Evolutionary conservation across 2,329 filamentous ascomycete species (phyloP).

Genomic region (Penicillium sp.): DNA sequence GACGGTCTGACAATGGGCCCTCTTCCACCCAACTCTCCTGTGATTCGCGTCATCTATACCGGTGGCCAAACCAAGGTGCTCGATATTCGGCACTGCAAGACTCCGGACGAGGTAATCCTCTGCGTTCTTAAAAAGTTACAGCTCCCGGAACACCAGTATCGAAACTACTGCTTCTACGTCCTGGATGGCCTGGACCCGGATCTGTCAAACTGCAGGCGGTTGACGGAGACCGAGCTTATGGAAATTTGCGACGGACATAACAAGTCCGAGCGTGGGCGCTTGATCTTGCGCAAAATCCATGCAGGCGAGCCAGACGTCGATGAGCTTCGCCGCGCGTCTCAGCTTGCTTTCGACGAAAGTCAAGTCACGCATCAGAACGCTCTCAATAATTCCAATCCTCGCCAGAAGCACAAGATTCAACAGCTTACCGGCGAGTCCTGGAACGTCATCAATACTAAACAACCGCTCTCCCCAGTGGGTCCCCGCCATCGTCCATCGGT

Average conservation of each 20-base stretch:
- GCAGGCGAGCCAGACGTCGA: slow-evolving; percentile 84
- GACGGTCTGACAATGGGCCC: slow-evolving; percentile 85
- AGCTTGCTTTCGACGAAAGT: slow-evolving; percentile 85
- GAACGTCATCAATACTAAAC: slow-evolving; percentile 69
- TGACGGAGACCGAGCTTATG: slow-evolving; percentile 86
- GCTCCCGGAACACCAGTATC: slow-evolving; percentile 84
- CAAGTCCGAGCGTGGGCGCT: slow-evolving; percentile 81
- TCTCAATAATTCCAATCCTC: slow-evolving; percentile 64
- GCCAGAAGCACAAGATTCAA: slow-evolving; percentile 84
- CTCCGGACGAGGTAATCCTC: slow-evolving; percentile 88
- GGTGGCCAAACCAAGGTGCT: slow-evolving; percentile 90
- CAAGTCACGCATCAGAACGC: slow-evolving; percentile 70
- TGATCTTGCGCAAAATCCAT: slow-evolving; percentile 92
- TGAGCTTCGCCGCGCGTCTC: slow-evolving; percentile 83
- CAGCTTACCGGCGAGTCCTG: slow-evolving; percentile 86
- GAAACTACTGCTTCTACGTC: slow-evolving; percentile 97
- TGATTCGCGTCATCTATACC: slow-evolving; percentile 91
- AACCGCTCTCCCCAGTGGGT: slow-evolving; percentile 76
- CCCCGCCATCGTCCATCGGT: slow-evolving; percentile 32
- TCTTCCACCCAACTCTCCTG: slow-evolving; percentile 79
- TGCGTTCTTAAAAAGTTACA: slow-evolving; percentile 86
- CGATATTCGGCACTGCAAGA: slow-evolving; percentile 88
- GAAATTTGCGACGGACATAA: slow-evolving; percentile 85
- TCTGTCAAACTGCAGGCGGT: slow-evolving; percentile 74
- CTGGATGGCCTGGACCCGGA: slow-evolving; percentile 83